phyloP scores from a whole-genome alignment of 2,329 filamentous ascomycete species.

The Verticillium tricorpus region DNA sequence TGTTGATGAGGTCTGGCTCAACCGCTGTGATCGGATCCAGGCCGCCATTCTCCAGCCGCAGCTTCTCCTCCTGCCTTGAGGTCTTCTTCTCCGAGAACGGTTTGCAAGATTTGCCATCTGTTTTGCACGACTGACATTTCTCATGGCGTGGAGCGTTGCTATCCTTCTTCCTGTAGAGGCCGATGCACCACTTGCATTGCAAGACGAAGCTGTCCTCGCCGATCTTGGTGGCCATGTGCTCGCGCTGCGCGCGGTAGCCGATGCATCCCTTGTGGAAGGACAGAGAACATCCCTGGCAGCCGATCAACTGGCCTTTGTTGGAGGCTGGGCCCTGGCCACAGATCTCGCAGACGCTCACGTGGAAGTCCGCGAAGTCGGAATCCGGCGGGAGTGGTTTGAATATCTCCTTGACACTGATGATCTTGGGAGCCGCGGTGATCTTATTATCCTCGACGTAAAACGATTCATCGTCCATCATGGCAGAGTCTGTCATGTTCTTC shows the following conservation, averaged over 20 bases:
- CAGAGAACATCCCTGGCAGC: slow-evolving; percentile 86
- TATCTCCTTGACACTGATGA: slow-evolving; percentile 64
- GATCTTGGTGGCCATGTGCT: slow-evolving; percentile 89
- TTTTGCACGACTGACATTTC: slow-evolving; percentile 66
- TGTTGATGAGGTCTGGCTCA: slow-evolving; percentile 63
- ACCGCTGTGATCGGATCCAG: slow-evolving; percentile 71
- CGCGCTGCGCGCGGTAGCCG: slow-evolving; percentile 65
- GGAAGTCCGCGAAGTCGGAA: slow-evolving; percentile 64
- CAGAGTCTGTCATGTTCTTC: slow-evolving; percentile 44
- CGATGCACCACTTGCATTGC: slow-evolving; percentile 84
- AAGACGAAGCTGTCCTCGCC: slow-evolving; percentile 73
- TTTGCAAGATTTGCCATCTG: slow-evolving; percentile 62
- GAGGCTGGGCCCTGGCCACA: slow-evolving; percentile 55
- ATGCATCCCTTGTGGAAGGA: slow-evolving; percentile 82
- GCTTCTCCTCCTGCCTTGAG: slow-evolving; percentile 75
- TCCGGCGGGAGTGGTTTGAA: slow-evolving; percentile 61
- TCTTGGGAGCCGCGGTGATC: slow-evolving; percentile 41
- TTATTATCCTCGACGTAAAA: slow-evolving; percentile 46
- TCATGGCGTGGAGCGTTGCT: slow-evolving; percentile 62
- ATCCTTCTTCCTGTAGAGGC: slow-evolving; percentile 64
- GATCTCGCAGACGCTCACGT: slow-evolving; percentile 67
- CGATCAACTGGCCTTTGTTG: slow-evolving; percentile 67
- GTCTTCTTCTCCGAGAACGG: slow-evolving; percentile 72
- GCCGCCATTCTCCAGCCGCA: slow-evolving; percentile 73
- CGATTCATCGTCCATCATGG: slow-evolving; percentile 55